Evolutionary conservation across 2,329 filamentous ascomycete species (phyloP), one percentile per base, ranked within the genome.

Genomic region (Aspergillus tubingensis): DNA sequence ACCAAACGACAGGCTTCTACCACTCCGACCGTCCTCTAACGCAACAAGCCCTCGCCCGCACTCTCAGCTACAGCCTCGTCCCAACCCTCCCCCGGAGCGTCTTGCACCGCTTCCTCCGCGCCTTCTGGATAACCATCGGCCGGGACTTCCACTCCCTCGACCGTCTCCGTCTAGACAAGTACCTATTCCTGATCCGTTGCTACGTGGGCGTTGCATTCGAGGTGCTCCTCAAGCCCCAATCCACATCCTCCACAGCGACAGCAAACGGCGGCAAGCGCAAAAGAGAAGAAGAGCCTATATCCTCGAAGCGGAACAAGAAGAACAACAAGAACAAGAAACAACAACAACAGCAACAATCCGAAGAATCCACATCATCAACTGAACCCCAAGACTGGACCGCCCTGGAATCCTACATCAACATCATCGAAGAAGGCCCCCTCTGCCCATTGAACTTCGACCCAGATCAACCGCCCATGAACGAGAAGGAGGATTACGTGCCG

Each of bases 1-100:
- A 27, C 25, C 25, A 8, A 27, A 27, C 0, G 48, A n/a, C 52
- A 83, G 89, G 89, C 72, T 86, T 95, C 71, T 97, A 92, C 89
- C 95, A 96, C 88, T 92, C 89, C 76, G 93, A 97, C 82, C 91
- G 92, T 51, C 89, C 92, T 10, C 80, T 88, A n/a, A 88, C 91
- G 2, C 94, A 97, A 81, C 92, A 96, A 81, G 85, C 85, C 47
- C 89, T 98, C 49, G 90, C 91, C 67, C 80, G 83, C 66, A 88
- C 93, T 63, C 88, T 98, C 58, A 90, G 92, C 47, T 84, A 78
- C 70, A 70, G 79, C 1, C 86, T 97, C 52, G 76, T 90, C 48
- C 82, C 85, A 63, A 78, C 83, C 21, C 80, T 94, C 27, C 84
- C 85, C 41, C 71, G 72, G 78, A 59, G 76, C 39, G 77, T 75